A percentile compares a stretch with the other conserved stretches of the same genome.
phyloP scores from a whole-genome alignment of 495 filamentous ascomycete species.

The Hypoxylon lenormandii region DNA sequence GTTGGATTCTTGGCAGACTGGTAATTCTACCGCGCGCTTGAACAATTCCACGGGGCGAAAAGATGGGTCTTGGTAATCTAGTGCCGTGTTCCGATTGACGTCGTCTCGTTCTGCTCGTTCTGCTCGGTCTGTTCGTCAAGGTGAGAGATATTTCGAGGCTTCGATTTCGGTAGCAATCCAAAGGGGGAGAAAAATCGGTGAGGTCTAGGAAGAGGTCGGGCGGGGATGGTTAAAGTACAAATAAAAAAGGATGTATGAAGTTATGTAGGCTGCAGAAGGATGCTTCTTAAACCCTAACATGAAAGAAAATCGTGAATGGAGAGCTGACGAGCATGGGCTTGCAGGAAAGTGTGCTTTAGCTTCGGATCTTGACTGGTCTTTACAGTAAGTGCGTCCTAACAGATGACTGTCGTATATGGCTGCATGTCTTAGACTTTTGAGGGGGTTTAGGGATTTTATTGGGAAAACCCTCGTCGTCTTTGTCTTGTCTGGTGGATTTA shows the following conservation, averaged over 20 bases:
- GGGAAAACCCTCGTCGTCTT: not conserved
- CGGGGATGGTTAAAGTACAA: slow-evolving; percentile 3
- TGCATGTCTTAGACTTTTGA: slow-evolving; percentile 21
- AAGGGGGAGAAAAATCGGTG: slow-evolving; percentile 10
- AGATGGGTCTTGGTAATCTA: slow-evolving; percentile 30
- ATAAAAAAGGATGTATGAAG: slow-evolving; percentile 8
- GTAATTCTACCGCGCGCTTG: slow-evolving; percentile 45
- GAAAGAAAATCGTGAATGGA: not conserved
- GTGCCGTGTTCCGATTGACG: slow-evolving; percentile 37
- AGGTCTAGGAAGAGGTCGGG: slow-evolving; percentile 10
- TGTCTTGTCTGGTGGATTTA: not conserved
- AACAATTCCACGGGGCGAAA: slow-evolving; percentile 22
- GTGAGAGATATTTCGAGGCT: slow-evolving; percentile 13
- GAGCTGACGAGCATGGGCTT: not conserved
- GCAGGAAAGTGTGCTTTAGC: slow-evolving; percentile 20
- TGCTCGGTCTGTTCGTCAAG: no score
- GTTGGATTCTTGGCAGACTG: slow-evolving; percentile 25
- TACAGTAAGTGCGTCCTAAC: not conserved
- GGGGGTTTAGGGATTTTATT: slow-evolving; percentile 23
- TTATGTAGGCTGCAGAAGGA: not conserved
- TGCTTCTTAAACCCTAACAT: not conserved
- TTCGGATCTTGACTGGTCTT: slow-evolving; percentile 30
- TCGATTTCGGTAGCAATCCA: slow-evolving; percentile 4
- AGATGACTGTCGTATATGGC: slow-evolving; percentile 16
- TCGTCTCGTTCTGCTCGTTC: slow-evolving; percentile 1